A percentile compares a stretch with the other conserved stretches of the same genome.
These are phyloP conservation scores for Candolleomyces aberdarensis DNA, from an alignment of 768 basidiomycete species.

Conservation along the genomic window DNA sequence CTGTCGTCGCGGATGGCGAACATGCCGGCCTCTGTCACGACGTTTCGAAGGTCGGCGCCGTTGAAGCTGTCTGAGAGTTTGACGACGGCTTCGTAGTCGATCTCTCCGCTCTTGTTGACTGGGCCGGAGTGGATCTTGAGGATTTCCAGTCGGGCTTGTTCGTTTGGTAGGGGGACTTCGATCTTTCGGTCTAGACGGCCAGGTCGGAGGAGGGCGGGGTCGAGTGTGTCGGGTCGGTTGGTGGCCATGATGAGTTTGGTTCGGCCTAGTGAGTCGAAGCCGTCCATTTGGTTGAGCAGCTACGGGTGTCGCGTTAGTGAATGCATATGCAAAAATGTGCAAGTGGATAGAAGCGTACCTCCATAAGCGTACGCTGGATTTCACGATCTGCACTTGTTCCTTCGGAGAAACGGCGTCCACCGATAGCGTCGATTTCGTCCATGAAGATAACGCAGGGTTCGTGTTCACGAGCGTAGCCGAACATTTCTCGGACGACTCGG, in stretches of 20 bases:
- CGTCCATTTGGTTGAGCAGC: constrained; percentile 99
- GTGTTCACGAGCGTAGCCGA: constrained; percentile 95
- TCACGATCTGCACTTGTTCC: constrained; percentile 98
- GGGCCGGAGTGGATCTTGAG: constrained; percentile 95
- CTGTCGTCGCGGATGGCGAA: constrained; percentile 96
- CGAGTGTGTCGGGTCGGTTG: constrained; percentile 96
- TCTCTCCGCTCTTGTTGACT: constrained; percentile 92
- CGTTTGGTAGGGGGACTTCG: constrained; percentile 96
- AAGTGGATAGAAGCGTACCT: constrained; percentile 37
- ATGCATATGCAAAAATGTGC: background rate
- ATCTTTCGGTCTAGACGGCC: constrained; percentile 97
- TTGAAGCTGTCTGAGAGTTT: constrained; percentile 96
- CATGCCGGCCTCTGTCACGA: constrained; percentile 96
- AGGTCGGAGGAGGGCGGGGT: constrained; percentile 93
- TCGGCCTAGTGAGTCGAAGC: constrained; percentile 92
- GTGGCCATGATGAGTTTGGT: constrained; percentile 99
- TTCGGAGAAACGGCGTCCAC: constrained; percentile 83
- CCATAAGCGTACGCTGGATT: constrained; percentile 98
- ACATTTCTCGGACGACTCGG: constrained; percentile 96
- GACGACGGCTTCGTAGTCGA: constrained; percentile 97
- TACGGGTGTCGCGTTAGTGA: constrained; percentile 25
- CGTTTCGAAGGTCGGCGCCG: constrained; percentile 94
- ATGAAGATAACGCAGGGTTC: constrained; percentile 99
- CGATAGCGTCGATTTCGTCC: constrained; percentile 98
- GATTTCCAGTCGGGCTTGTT: constrained; percentile 94